Percentiles rank a stretch among this genome's conserved stretches.
Evolutionary conservation across 208 protist genomes (phyloP).

Genomic region (Angomonas deanei): DNA sequence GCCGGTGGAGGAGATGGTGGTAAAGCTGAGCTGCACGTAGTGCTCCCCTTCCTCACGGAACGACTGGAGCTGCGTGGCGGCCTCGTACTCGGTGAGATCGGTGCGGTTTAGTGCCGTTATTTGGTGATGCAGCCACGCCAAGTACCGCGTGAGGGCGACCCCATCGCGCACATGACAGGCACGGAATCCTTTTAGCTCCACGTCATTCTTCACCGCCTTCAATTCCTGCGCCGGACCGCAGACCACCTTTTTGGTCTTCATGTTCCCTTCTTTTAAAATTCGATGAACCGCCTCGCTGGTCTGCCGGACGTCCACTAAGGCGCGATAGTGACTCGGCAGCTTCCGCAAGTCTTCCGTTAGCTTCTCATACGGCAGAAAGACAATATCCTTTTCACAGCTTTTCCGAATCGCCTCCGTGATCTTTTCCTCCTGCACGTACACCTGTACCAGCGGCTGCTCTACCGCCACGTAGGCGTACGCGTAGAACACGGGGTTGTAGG

Average conservation of each 20-base stretch:
- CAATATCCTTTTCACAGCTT: slow-evolving; percentile 19
- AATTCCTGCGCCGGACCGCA: slow-evolving; percentile 68
- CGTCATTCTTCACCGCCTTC: slow-evolving; percentile 91
- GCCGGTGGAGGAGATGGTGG: slow-evolving; percentile 88
- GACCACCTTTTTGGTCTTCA: slow-evolving; percentile 28
- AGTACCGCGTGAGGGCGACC: slow-evolving; percentile 86
- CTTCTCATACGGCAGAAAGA: slow-evolving; percentile 69
- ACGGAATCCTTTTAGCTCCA: slow-evolving; percentile 90
- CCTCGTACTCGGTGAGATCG: slow-evolving; percentile 82
- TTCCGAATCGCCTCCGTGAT: slow-evolving; percentile 21
- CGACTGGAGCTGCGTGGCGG: slow-evolving; percentile 59
- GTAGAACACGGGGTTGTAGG: slow-evolving; percentile 90
- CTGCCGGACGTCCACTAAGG: slow-evolving; percentile 61
- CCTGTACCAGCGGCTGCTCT: slow-evolving; percentile 16
- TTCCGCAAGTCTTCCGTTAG: slow-evolving; percentile 46
- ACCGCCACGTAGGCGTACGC: slow-evolving; percentile 68
- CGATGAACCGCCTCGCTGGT: slow-evolving; percentile 61
- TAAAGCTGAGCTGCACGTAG: slow-evolving; percentile 91
- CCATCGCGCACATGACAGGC: slow-evolving; percentile 92
- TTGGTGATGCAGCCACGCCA: slow-evolving; percentile 87
- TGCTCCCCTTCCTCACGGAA: slow-evolving; percentile 68
- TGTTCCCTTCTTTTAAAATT: slow-evolving; percentile 25
- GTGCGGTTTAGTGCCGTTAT: slow-evolving; percentile 48
- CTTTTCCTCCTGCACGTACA: slow-evolving; percentile 29
- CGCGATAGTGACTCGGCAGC: slow-evolving; percentile 4